phyloP scores from a whole-genome alignment of 106 monocot species.

The Dactylorhiza incarnata region DNA sequence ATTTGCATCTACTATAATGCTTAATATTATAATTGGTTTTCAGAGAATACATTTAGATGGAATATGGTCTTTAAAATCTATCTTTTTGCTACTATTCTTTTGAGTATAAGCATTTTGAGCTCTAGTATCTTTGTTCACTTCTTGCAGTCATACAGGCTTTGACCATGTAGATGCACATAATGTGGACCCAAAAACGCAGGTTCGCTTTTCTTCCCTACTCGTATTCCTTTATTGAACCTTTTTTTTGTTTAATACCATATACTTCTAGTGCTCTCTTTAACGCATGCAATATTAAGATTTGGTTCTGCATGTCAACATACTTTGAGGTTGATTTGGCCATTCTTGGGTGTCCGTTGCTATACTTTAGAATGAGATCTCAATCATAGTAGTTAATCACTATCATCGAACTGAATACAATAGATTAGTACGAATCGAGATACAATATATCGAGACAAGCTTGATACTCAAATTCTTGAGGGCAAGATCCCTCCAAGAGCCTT shows the following conservation, averaged over 20 bases:
- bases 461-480: no score
- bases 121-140: constrained; percentile 1
- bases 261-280: neutral
- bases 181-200: constrained; percentile 14
- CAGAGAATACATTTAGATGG: neutral
- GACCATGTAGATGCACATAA: constrained; percentile 21
- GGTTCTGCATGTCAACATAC: neutral
- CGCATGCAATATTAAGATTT: neutral
- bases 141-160: constrained; percentile 28
- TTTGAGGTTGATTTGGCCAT: neutral
- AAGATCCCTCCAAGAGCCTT: no score
- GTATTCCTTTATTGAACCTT: neutral
- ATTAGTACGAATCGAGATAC: no score
- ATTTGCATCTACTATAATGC: neutral
- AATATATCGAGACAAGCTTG: no score
- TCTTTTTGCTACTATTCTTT: neutral
- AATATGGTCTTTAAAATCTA: neutral
- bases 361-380: neutral
- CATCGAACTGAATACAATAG: no score
- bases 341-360: neutral
- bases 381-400: neutral
- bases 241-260: neutral
- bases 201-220: constrained; percentile 6
- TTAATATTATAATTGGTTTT: neutral
- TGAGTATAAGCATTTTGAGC: neutral